These are phyloP conservation scores for Arbutus unedo DNA, from an alignment of 148 eudicot species.

Conservation along the genomic window DNA sequence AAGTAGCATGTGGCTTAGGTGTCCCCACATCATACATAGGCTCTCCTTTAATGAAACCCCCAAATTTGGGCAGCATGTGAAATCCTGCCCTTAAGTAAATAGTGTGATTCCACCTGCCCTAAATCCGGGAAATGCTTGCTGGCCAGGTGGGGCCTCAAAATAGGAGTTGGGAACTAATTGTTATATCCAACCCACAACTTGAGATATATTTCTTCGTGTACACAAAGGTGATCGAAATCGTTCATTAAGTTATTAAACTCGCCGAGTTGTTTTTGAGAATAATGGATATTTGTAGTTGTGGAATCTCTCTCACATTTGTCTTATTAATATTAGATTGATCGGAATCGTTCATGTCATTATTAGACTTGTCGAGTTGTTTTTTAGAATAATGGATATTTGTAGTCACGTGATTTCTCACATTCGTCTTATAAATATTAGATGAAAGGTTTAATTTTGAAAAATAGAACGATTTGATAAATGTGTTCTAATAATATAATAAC, in stretches of 20 bases:
- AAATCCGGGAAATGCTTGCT: neutral
- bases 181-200: neutral
- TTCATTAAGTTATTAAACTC: neutral
- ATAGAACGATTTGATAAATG: too few species aligned
- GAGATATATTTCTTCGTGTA: neutral
- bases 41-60: neutral
- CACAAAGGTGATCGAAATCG: neutral
- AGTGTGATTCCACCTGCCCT: neutral
- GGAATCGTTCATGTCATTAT: too few species aligned
- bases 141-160: neutral
- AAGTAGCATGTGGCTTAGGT: neutral
- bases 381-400: too few species aligned
- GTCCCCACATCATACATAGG: neutral
- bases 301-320: too few species aligned
- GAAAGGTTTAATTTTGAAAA: too few species aligned
- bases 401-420: neutral
- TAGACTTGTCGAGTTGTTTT: too few species aligned
- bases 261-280: too few species aligned
- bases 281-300: too few species aligned
- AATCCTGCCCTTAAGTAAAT: neutral
- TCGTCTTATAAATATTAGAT: too few species aligned
- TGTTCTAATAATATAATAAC: too few species aligned
- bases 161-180: neutral
- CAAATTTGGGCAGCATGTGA: constrained; percentile 7
- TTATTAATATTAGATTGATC: too few species aligned